Evolutionary conservation across 805 yeast species (phyloP), one percentile per base, ranked within the genome.

Genomic region (Blastobotrys americana): DNA sequence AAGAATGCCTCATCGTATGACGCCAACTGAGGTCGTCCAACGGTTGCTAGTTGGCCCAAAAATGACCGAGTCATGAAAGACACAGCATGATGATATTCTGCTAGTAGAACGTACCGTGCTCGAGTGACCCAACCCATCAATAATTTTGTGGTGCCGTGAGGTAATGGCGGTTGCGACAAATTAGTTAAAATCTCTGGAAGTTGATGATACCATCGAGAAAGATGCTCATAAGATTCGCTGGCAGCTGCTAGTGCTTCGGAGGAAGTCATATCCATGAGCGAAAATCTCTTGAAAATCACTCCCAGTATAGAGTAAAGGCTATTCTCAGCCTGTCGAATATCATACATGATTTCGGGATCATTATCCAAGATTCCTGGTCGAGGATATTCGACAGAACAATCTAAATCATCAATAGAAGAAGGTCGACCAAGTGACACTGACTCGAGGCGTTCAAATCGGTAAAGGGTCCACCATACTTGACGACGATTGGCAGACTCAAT

Each of bases 391-490:
- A 39, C 42, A 13, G 42, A 20, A 18, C 42, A 39, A 22, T 39
- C 42, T 10, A 25, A 39, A 18, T 39, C 42, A 37, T 39, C 42
- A 16, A 39, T 16, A 18, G 25, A 23, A 22, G 37, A 27, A 16
- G 47, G 47, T 16, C 47, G 38, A 8, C 47, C 47, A 4, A 44
- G 39, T 9, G 41, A 37, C n/a, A 44, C 42, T 18, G 39, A 44
- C n/a, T 39, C 36, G 16, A 38, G 16, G 9, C 41, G 38, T 25
- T 44, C 47, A 39, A 44, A 44, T 13, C 25, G 13, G 33, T 40
- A 44, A 27, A 44, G 18, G 18, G 44, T 33, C 35, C 41, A 44
- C 47, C 47, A 44, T 18, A 44, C 41, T 9, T 38, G 47, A 22
- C 41, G 33, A 10, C 44, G 8, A 5, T 31, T 13, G 10, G 33